Percentiles rank a stretch among this genome's conserved stretches.
These are phyloP conservation scores for Lachancea dasiensis DNA, from an alignment of 805 yeast genomes.

Conservation along the genomic window DNA sequence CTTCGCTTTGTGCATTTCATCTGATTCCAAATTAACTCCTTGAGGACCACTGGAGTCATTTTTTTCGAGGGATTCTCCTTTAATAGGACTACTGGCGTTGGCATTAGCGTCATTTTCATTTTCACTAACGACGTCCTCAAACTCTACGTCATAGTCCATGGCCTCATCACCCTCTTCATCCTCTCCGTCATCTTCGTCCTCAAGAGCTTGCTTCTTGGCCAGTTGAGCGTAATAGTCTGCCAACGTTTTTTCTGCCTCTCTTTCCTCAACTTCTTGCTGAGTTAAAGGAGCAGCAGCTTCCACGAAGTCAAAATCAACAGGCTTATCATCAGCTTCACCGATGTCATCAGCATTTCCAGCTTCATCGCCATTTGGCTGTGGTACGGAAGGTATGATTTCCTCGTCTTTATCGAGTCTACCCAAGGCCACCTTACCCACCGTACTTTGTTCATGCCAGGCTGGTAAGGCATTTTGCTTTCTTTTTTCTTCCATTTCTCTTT, in stretches of 20 bases:
- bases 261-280: conserved; percentile 44
- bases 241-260: conserved; percentile 66
- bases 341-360: conserved; percentile 18
- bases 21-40: conserved; percentile 5
- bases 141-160: conserved; percentile 24
- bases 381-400: conserved; percentile 22
- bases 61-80: conserved; percentile 7
- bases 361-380: conserved; percentile 10
- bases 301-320: conserved; percentile 3
- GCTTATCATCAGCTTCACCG: conserved; percentile 7
- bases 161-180: conserved; percentile 43
- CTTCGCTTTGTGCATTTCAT: conserved; percentile 5
- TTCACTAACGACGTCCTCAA: conserved; percentile 15
- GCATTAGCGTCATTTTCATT: conserved; percentile 7
- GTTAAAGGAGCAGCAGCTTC: conserved; percentile 14
- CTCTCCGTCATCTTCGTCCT: conserved; percentile 52
- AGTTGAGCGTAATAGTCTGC: conserved; percentile 72
- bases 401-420: conserved; percentile 53
- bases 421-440: conserved; percentile 66
- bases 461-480: conserved; percentile 92
- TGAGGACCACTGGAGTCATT: neutral
- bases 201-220: conserved; percentile 61
- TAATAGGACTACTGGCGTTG: neutral
- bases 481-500: conserved; percentile 61
- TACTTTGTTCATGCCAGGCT: conserved; percentile 89